These are phyloP conservation scores for Coprinopsis cinerea DNA, from an alignment of 768 basidiomycete genomes.

Conservation along the genomic window DNA sequence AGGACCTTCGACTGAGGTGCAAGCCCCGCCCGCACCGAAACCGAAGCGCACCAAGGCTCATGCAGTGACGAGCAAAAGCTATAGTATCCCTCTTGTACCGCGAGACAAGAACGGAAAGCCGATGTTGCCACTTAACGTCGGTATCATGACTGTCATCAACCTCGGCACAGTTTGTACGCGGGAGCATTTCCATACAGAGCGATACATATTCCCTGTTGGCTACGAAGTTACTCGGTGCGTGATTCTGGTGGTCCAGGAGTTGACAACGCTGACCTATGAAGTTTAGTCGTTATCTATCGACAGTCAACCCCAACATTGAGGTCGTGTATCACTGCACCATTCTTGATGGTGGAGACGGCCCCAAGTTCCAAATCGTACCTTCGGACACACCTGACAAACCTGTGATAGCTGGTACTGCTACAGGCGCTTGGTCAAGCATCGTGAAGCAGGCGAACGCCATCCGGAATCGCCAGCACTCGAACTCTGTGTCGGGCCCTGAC, in stretches of 20 bases:
- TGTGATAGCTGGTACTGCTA: conserved; percentile 81
- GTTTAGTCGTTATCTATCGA: conserved; percentile 71
- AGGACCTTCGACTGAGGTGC: conserved; percentile 21
- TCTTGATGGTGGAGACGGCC: conserved; percentile 78
- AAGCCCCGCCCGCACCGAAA: conserved; percentile 48
- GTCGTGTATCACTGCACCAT: conserved; percentile 81
- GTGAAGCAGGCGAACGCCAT: conserved; percentile 79
- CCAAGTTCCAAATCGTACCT: conserved; percentile 80
- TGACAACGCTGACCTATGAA: not conserved
- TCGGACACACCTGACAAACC: conserved; percentile 65
- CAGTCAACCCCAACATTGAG: conserved; percentile 56
- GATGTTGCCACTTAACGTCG: conserved; percentile 73
- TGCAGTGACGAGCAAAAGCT: conserved; percentile 71
- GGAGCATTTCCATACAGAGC: conserved; percentile 81
- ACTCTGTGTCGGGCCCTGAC: conserved; percentile 84
- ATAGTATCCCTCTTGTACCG: conserved; percentile 73
- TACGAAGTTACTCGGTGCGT: conserved; percentile 75
- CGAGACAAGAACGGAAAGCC: conserved; percentile 67
- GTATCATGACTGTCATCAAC: conserved; percentile 78
- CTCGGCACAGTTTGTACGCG: conserved; percentile 76
- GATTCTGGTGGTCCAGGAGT: not conserved
- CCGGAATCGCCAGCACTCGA: conserved; percentile 76
- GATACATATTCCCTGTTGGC: conserved; percentile 85
- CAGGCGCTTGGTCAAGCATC: conserved; percentile 81
- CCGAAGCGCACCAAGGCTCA: conserved; percentile 78